These are phyloP conservation scores for Bidens hawaiensis DNA, from an alignment of 140 eudicot genomes.

Conservation along the genomic window DNA sequence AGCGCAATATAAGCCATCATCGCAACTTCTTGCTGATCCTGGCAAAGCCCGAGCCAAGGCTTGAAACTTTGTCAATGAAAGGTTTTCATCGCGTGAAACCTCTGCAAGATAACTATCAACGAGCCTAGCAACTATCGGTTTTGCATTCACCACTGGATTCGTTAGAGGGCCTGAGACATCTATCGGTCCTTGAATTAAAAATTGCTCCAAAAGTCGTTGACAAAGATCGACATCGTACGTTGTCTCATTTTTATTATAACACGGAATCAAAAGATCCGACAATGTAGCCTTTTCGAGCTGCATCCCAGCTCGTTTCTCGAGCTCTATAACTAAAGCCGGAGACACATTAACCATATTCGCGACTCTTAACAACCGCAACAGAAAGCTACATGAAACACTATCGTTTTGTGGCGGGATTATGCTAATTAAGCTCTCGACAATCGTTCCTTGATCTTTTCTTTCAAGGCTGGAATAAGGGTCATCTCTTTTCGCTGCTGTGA, in stretches of 20 bases:
- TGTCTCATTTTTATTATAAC: conserved; percentile 51
- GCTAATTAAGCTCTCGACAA: too few species aligned
- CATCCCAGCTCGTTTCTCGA: conserved; percentile 94
- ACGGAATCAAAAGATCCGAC: conserved; percentile 83
- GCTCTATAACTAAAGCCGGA: conserved; percentile 82
- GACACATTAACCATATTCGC: conserved; percentile 79
- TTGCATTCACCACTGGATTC: conserved; percentile 47
- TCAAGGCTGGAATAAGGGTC: conserved; percentile 42
- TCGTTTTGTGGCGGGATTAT: too few species aligned
- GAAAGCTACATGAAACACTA: conserved; percentile 87
- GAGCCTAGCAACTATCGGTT: conserved; percentile 81
- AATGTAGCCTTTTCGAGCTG: conserved; percentile 87
- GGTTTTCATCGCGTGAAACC: too few species aligned
- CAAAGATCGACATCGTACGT: conserved; percentile 76
- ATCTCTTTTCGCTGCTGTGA: conserved; percentile 38
- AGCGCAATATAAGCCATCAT: conserved; percentile 92
- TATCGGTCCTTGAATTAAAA: conserved; percentile 74
- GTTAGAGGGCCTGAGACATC: conserved; percentile 68
- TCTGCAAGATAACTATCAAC: conserved; percentile 84
- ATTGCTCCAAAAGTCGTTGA: conserved; percentile 88
- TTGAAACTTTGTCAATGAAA: conserved; percentile 76
- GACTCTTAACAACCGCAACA: conserved; percentile 59
- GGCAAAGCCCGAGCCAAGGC: conserved; percentile 95
- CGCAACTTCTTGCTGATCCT: conserved; percentile 82
- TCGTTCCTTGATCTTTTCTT: conserved; percentile 65